Evolutionary conservation across 768 basidiomycete species (phyloP).

Genomic region (Grammothele lineata): DNA sequence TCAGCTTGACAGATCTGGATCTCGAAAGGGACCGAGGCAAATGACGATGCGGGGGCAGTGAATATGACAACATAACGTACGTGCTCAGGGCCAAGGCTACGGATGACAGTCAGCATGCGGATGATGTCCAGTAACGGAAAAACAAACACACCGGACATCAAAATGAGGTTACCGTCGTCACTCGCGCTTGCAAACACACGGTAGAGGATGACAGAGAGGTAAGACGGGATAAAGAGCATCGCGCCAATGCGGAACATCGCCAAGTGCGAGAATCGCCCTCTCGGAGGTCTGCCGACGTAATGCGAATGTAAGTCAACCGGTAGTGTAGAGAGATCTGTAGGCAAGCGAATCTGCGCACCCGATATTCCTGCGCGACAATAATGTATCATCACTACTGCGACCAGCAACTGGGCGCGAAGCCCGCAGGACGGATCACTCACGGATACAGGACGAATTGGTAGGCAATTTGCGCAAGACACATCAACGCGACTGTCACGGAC

Average conservation of each 20-base stretch:
- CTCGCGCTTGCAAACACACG: conserved; percentile 65
- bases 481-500: conserved; percentile 64
- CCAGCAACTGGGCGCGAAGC: too few species aligned
- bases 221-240: conserved; percentile 83
- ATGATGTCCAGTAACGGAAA: too few species aligned
- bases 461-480: conserved; percentile 91
- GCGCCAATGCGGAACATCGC: conserved; percentile 91
- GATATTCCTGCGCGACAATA: conserved; percentile 27
- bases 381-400: neutral
- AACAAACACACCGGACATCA: conserved; percentile 68
- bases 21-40: too few species aligned
- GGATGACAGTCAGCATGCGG: neutral
- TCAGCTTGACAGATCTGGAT: too few species aligned
- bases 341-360: too few species aligned
- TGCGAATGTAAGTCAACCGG: neutral
- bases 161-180: conserved; percentile 67
- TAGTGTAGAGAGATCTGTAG: too few species aligned
- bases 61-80: conserved; percentile 39
- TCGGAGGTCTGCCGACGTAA: conserved; percentile 52
- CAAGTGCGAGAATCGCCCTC: conserved; percentile 78
- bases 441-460: conserved; percentile 92
- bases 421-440: conserved; percentile 43
- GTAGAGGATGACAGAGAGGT: conserved; percentile 74
- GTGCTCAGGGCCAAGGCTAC: conserved; percentile 76
- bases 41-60: too few species aligned